Evolutionary conservation across 129 eudicot species (phyloP), one percentile per base, ranked within the genome.

Genomic region (Flaveria ramosissima): DNA sequence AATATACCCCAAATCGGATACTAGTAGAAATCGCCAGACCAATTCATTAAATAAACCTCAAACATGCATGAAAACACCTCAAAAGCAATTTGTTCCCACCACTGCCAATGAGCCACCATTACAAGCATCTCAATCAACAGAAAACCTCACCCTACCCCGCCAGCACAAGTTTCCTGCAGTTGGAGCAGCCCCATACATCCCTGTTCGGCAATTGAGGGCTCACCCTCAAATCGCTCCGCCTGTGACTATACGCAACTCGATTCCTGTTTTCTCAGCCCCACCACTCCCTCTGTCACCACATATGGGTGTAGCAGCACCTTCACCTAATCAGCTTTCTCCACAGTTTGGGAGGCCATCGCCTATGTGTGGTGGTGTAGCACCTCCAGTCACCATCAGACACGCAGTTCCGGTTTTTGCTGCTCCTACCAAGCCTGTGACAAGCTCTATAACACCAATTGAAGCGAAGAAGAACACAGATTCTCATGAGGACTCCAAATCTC

Each of bases 211-310:
- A 70, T 80, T 86, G 20, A 80, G 76, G 76, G 72, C 92, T 57
- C 89, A 83, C 73, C 85, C 78, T 55, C 83, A 89, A 41, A 76
- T 87, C 13, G 92, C 97, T 8, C 96, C 92, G 42, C 92, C 92
- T 9, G 97, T 92, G 67, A 87, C 92, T n/a, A 82, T 92, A 63
- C 79, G 96, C 56, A 80, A 82, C 47, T 74, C 85, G 3, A 77
- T 92, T 61, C 93, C 96, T 73, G 96, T 85, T 64, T 92, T 85
- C 87, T 87, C 95, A 75, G 87, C 95, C 16, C 98, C 96, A 12
- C 93, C 97, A 9, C 82, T 79, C 46, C 88, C 86, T 50, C 78
- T 77, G 8, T 13, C 41, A 21, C 84, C 85, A 19, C 47, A 47
- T 8, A 64, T 80, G 80, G 83, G 84, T n/a, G 64, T 52, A 9